These are phyloP conservation scores for Bruguiera gymnorhiza DNA, from an alignment of 345 rosid genomes.

Conservation along the genomic window DNA sequence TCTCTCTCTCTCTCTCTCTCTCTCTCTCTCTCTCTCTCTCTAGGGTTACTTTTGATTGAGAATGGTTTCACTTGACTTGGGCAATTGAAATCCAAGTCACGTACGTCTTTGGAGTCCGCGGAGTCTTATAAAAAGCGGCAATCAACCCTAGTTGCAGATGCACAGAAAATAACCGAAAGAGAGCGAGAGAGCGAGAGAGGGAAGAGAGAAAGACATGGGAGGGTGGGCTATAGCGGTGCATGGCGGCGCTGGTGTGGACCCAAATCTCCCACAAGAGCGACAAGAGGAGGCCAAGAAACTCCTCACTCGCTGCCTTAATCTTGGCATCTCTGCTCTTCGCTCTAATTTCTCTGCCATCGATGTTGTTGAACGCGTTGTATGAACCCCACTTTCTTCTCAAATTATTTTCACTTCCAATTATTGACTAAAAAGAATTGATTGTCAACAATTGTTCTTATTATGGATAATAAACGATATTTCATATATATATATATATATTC, in stretches of 20 bases:
- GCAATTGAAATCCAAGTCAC: neutral
- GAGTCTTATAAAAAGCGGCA: conserved; percentile 14
- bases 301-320: conserved; percentile 78
- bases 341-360: conserved; percentile 77
- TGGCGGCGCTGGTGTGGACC: conserved; percentile 99
- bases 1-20: too few relatives aligned
- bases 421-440: too few relatives aligned
- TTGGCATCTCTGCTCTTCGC: conserved; percentile 81
- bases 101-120: neutral
- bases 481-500: too few relatives aligned
- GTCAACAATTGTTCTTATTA: too few relatives aligned
- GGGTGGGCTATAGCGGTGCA: conserved; percentile 98
- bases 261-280: conserved; percentile 71
- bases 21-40: too few relatives aligned
- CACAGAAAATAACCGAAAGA: neutral
- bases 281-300: conserved; percentile 86
- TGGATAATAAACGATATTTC: too few relatives aligned
- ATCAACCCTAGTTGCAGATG: too few relatives aligned
- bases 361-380: conserved; percentile 90
- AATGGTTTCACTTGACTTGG: too few relatives aligned
- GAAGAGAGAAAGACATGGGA: conserved; percentile 42
- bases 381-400: neutral
- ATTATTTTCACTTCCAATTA: too few relatives aligned
- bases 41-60: too few relatives aligned
- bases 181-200: neutral